Evolutionary conservation across 2,329 filamentous ascomycete species (phyloP).

Genomic region (Fusarium guadeloupense): DNA sequence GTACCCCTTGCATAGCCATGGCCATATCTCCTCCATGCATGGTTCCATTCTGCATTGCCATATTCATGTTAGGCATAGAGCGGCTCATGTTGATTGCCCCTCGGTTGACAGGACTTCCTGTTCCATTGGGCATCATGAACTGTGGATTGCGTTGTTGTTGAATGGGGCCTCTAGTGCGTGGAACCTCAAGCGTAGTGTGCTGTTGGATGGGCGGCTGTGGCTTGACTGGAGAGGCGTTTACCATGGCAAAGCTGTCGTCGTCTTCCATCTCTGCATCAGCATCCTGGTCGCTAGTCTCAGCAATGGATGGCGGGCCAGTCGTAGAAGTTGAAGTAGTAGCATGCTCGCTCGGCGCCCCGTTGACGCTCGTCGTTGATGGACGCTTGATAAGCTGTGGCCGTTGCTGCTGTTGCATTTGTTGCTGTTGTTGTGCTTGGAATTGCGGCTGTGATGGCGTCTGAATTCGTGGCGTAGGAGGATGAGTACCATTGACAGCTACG

Average conservation of each 20-base stretch:
- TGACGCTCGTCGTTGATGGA: constrained; percentile 50
- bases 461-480: constrained; percentile 28
- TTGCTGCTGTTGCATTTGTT: constrained; percentile 17
- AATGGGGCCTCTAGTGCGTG: constrained; percentile 51
- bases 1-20: constrained; percentile 57
- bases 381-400: constrained; percentile 40
- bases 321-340: constrained; percentile 46
- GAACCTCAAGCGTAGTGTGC: constrained; percentile 55
- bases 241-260: constrained; percentile 63
- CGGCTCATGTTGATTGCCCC: constrained; percentile 53
- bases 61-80: constrained; percentile 58
- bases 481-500: constrained; percentile 36
- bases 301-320: constrained; percentile 52
- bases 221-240: constrained; percentile 54
- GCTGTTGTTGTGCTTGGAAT: constrained; percentile 35
- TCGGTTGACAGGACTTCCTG: constrained; percentile 49
- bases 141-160: constrained; percentile 48
- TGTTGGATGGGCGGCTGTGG: constrained; percentile 51
- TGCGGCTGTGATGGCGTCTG: constrained; percentile 34
- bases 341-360: constrained; percentile 47
- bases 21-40: constrained; percentile 56
- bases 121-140: constrained; percentile 56
- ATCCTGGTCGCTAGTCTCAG: constrained; percentile 58
- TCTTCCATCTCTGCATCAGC: constrained; percentile 66
- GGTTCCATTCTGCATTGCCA: constrained; percentile 52